phyloP scores from a whole-genome alignment of 176 grass and related monocot genomes.

The Poa annua region DNA sequence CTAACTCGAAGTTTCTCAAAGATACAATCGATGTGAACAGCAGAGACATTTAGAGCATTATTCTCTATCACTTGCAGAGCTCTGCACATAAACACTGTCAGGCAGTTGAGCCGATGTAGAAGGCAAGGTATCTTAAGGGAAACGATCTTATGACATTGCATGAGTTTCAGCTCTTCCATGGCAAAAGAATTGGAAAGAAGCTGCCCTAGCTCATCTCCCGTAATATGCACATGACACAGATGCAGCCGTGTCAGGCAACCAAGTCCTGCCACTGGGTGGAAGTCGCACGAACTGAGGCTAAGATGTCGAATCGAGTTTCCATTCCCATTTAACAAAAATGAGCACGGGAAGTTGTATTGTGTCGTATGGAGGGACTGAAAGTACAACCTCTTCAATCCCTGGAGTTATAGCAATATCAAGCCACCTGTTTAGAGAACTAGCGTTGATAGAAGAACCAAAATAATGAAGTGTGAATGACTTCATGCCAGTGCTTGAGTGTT shows the following conservation, averaged over 20 bases:
- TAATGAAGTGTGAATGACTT: background rate
- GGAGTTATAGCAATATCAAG: background rate
- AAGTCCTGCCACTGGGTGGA: background rate
- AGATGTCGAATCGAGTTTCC: background rate
- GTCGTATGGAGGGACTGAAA: background rate
- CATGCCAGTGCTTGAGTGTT: background rate
- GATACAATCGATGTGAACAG: background rate
- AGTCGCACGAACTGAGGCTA: background rate
- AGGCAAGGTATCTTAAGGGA: background rate
- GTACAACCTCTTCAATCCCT: background rate
- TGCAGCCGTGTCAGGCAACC: background rate
- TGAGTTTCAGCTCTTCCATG: background rate
- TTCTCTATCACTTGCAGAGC: background rate
- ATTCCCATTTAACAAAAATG: background rate
- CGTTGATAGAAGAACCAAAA: background rate
- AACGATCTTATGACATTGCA: background rate
- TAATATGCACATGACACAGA: background rate
- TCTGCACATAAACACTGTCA: background rate
- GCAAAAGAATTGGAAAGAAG: background rate
- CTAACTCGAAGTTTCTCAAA: background rate
- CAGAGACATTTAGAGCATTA: background rate
- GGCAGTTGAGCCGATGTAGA: background rate
- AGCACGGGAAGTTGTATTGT: background rate
- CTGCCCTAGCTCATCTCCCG: background rate
- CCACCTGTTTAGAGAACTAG: background rate